Evolutionary conservation across 2,329 filamentous ascomycete species (phyloP).

Genomic region (Paracoccidioides lutzii): DNA sequence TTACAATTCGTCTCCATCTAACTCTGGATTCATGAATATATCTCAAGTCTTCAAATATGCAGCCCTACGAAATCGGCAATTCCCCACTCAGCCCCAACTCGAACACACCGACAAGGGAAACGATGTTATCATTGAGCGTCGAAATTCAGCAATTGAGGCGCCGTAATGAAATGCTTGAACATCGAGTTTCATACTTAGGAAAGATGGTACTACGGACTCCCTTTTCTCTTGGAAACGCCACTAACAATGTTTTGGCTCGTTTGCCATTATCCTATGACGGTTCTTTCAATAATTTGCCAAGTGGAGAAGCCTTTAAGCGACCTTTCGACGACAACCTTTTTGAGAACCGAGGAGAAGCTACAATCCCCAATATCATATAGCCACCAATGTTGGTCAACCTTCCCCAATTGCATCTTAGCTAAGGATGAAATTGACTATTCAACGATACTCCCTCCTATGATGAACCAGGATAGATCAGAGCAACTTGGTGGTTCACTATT

Average conservation of each 20-base stretch:
- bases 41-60: not conserved
- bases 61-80: not conserved
- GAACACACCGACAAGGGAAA: not conserved
- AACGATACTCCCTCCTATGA: not conserved
- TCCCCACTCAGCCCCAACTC: not conserved
- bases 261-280: not conserved
- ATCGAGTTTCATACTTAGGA: not conserved
- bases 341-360: not conserved
- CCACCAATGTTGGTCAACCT: not conserved
- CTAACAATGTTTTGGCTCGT: not conserved
- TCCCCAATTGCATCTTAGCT: not conserved
- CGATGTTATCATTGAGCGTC: not conserved
- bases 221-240: not conserved
- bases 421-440: not conserved
- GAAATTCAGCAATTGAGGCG: not conserved
- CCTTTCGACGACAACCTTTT: not conserved
- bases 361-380: not conserved
- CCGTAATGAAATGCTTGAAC: not conserved
- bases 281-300: not conserved
- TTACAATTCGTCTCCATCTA: not conserved
- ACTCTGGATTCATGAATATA: not conserved
- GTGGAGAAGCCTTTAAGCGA: not conserved
- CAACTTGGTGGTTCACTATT: not conserved
- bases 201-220: not conserved
- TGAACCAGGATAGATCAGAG: not conserved